Base-by-base conservation (phyloP, 148 eudicot genomes). In the Rhododendron mucronatum region DNA sequence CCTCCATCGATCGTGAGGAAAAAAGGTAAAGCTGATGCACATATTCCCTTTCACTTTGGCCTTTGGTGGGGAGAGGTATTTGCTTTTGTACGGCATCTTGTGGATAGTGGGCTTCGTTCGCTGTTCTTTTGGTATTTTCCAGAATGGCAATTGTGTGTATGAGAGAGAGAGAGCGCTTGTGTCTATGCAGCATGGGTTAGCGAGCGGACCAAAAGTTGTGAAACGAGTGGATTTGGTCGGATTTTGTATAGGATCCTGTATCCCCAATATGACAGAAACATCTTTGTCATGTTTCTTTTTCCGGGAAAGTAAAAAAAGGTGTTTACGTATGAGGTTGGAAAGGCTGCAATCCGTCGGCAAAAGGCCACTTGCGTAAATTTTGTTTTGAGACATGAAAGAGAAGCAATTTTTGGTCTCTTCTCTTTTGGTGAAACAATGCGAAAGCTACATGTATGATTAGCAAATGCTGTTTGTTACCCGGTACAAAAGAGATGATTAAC, bases 181-280 rank as follows among this genome's bases (percentile, higher is more conserved):
- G 16, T 55, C 30, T 30, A 30, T 30, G 30, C 30, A 30, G 57
- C 53, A 53, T 53, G 57, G 57, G 21, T 55, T 16, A 61, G 11
- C 7, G 3, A 16, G 21, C 5, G 61, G 61, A 75, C 47, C 48
- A 75, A 75, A 75, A 75, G 78, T 35, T 35, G 21, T 35, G 37
- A 75, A 75, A 15, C 39, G 47, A 37, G 44, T 59, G 61, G 61
- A 78, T 78, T 39, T 78, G 81, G 81, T 78, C 81, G 81, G 81
- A 44, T 78, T 23, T 78, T 78, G 81, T 78, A 20, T 18, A 8
- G 79, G 81, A 78, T 78, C 26, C 26, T 44, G 26, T 78, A 33
- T 30, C 6, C 30, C 47, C 81, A 45, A 9, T 44, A 18, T 21
- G 53, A 23, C 5, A 78, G 53, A 78, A 23, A 44, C 14, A 78